A percentile compares a stretch with the other conserved stretches of the same genome.
Conservation (phyloP, 2,329 filamentous ascomycete species). For the Cladophialophora chaetospira region DNA sequence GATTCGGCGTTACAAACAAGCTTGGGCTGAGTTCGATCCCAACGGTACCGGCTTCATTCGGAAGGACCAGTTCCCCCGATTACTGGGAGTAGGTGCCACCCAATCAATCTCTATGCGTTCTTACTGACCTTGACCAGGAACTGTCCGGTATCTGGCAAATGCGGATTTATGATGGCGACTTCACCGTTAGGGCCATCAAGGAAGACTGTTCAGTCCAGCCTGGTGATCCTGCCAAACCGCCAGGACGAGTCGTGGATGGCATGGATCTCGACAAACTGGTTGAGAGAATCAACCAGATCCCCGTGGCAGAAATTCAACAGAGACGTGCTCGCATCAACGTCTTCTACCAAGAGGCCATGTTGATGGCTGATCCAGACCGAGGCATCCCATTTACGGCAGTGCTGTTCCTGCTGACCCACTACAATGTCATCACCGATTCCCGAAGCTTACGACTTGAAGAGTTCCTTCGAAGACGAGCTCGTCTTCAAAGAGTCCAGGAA, state of each 20-base stretch:
- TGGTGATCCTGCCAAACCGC: constrained; percentile 48
- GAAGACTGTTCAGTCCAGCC: constrained; percentile 72
- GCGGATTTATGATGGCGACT: constrained; percentile 90
- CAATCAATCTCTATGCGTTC: constrained; percentile 8
- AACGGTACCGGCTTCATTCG: constrained; percentile 87
- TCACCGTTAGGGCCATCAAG: constrained; percentile 83
- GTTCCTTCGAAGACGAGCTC: constrained; percentile 84
- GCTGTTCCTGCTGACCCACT: constrained; percentile 93
- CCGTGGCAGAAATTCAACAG: constrained; percentile 71
- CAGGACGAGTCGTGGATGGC: constrained; percentile 49
- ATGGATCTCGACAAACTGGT: constrained; percentile 78
- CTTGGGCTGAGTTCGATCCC: constrained; percentile 94
- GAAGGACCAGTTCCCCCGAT: constrained; percentile 82
- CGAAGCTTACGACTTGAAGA: constrained; percentile 94
- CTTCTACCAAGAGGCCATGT: constrained; percentile 97
- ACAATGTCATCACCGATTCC: constrained; percentile 97
- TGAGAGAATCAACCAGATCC: constrained; percentile 69
- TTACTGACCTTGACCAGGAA: constrained; percentile 53
- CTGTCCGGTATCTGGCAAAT: constrained; percentile 95
- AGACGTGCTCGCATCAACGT: constrained; percentile 80
- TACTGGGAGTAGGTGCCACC: constrained; percentile 67
- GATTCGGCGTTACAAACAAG: constrained; percentile 95
- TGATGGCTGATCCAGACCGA: constrained; percentile 83
- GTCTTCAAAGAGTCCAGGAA: constrained; percentile 91
- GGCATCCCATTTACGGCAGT: constrained; percentile 92